These are phyloP conservation scores for Podosphaera xanthii DNA, from an alignment of 2,329 filamentous ascomycete species.

Conservation along the genomic window DNA sequence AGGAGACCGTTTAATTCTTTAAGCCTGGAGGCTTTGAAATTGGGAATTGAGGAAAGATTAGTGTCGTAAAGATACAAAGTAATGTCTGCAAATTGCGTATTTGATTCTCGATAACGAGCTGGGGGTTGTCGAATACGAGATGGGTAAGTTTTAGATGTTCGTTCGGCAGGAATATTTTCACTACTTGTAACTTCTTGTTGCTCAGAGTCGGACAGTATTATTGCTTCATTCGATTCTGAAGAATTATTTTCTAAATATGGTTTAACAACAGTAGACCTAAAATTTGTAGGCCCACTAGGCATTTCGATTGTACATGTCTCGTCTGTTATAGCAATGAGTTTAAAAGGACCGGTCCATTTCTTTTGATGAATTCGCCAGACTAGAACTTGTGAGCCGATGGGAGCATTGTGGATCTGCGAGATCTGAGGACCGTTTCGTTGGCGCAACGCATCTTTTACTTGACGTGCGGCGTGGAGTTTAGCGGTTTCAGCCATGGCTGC, in stretches of 20 bases:
- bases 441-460: conserved; percentile 2
- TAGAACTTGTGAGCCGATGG: conserved; percentile 1
- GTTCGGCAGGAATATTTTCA: too few species aligned
- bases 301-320: background rate
- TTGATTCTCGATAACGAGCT: too few species aligned
- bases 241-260: too few species aligned
- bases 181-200: too few species aligned
- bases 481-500: conserved; percentile 3
- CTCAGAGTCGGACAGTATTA: too few species aligned
- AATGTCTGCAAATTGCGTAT: too few species aligned
- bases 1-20: background rate
- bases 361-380: conserved; percentile 1
- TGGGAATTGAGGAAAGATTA: background rate
- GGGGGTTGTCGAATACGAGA: too few species aligned
- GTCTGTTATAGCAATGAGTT: background rate
- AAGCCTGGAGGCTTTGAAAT: background rate
- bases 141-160: too few species aligned
- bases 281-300: background rate
- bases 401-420: background rate
- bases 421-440: conserved; percentile 1
- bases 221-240: too few species aligned
- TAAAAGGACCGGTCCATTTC: background rate
- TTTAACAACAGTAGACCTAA: background rate
- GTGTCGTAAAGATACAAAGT: too few species aligned
- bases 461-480: background rate